These are phyloP conservation scores for Yueomyces sinensis DNA, from an alignment of 805 yeast species.

Conservation along the genomic window DNA sequence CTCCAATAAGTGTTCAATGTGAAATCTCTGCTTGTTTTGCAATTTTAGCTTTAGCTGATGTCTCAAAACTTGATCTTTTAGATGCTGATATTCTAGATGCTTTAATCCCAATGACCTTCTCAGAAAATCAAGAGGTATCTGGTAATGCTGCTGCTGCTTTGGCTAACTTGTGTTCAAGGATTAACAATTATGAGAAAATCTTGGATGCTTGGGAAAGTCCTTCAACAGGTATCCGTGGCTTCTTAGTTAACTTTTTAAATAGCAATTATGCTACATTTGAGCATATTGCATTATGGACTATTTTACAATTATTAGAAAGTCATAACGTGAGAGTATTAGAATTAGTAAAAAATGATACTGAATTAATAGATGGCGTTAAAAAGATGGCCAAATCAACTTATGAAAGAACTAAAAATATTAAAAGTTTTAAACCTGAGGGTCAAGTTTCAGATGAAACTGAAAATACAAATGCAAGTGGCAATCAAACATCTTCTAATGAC, in stretches of 20 bases:
- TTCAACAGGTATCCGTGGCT: conserved; percentile 74
- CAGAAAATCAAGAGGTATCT: conserved; percentile 85
- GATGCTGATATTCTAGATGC: conserved; percentile 79
- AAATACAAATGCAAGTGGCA: conserved; percentile 7
- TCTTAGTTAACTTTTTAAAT: conserved; percentile 65
- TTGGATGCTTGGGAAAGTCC: conserved; percentile 69
- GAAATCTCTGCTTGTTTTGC: conserved; percentile 97
- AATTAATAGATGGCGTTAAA: conserved; percentile 42
- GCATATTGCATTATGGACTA: conserved; percentile 96
- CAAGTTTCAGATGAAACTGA: conserved; percentile 4
- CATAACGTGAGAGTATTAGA: conserved; percentile 50
- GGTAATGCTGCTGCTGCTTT: conserved; percentile 98
- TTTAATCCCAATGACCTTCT: conserved; percentile 79
- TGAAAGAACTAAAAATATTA: conserved; percentile 18
- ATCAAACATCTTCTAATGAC: conserved; percentile 1
- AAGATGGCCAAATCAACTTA: conserved; percentile 28
- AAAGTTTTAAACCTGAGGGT: conserved; percentile 5
- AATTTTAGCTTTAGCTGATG: conserved; percentile 91
- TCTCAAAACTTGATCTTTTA: conserved; percentile 71
- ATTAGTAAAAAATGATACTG: conserved; percentile 40
- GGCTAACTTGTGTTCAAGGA: conserved; percentile 88
- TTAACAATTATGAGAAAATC: conserved; percentile 69
- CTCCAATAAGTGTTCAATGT: conserved; percentile 87
- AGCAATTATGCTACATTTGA: conserved; percentile 88
- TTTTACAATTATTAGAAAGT: conserved; percentile 82